These are phyloP conservation scores for Mycena floridula DNA, from an alignment of 768 basidiomycete species.

Conservation along the genomic window DNA sequence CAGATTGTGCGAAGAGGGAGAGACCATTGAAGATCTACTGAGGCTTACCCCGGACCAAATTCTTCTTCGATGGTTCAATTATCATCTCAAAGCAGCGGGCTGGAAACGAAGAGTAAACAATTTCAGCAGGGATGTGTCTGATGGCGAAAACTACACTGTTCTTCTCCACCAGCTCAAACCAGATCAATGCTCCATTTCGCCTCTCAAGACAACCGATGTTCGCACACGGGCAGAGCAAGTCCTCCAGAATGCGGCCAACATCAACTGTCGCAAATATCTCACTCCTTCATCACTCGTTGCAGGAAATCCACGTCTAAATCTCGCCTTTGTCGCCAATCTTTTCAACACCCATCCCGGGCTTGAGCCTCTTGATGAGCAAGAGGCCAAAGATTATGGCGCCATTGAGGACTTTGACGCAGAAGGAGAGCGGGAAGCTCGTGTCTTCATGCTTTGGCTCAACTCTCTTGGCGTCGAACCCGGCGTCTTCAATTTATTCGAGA, in stretches of 20 bases:
- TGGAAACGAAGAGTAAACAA: slow-evolving; percentile 95
- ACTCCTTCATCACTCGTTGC: slow-evolving; percentile 86
- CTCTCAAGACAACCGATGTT: slow-evolving; percentile 80
- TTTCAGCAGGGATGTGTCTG: slow-evolving; percentile 95
- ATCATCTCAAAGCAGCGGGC: slow-evolving; percentile 91
- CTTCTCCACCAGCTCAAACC: slow-evolving; percentile 95
- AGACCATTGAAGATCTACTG: slow-evolving; percentile 94
- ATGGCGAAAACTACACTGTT: slow-evolving; percentile 97
- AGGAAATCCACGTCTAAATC: slow-evolving; percentile 95
- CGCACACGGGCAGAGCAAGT: slow-evolving; percentile 83
- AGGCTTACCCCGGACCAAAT: slow-evolving; percentile 96
- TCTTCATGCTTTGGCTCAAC: slow-evolving; percentile 98
- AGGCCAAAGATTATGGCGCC: slow-evolving; percentile 82
- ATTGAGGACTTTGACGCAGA: slow-evolving; percentile 99
- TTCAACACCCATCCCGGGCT: slow-evolving; percentile 98
- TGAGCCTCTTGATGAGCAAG: slow-evolving; percentile 89
- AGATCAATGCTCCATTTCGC: slow-evolving; percentile 84
- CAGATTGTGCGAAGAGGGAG: slow-evolving; percentile 91
- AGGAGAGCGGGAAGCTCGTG: slow-evolving; percentile 96
- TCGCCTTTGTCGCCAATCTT: slow-evolving; percentile 96
- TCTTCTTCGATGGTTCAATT: slow-evolving; percentile 98
- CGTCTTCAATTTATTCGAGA: slow-evolving; percentile 95
- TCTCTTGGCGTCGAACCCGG: slow-evolving; percentile 94
- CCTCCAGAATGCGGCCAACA: slow-evolving; percentile 87
- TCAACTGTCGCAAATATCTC: slow-evolving; percentile 94